Conservation (phyloP, 148 eudicot species). For the Nyssa sinensis region DNA sequence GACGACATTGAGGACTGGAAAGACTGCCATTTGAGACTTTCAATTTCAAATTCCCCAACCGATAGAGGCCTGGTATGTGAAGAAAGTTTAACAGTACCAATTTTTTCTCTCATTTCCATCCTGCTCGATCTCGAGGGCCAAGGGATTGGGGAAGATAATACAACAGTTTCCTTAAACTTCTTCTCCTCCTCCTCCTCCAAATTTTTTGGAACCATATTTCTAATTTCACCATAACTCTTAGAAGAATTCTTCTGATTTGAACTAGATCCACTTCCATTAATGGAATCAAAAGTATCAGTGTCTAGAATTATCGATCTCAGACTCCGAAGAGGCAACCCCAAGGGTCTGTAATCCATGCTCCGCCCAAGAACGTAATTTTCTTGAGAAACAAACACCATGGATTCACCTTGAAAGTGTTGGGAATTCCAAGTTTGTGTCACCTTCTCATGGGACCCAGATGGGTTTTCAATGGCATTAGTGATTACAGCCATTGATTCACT, state of each 20-base stretch:
- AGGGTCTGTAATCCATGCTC: conserved; percentile 29
- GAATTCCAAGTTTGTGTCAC: conserved; percentile 27
- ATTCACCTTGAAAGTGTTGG: conserved; percentile 31
- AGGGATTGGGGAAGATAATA: conserved; percentile 28
- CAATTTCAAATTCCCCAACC: conserved; percentile 34
- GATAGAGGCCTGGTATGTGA: conserved; percentile 28
- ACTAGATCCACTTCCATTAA: conserved; percentile 29
- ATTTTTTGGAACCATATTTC: conserved; percentile 30
- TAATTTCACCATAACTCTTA: conserved; percentile 20
- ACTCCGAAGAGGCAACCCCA: conserved; percentile 75
- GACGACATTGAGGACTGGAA: conserved; percentile 30
- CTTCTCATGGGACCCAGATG: conserved; percentile 8
- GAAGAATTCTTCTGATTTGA: conserved; percentile 14
- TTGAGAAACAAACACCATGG: conserved; percentile 34
- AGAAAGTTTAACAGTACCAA: conserved; percentile 15
- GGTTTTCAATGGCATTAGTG: no score
- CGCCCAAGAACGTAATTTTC: conserved; percentile 17
- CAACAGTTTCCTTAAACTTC: conserved; percentile 45
- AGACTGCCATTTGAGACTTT: conserved; percentile 30
- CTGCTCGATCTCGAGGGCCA: conserved; percentile 41
- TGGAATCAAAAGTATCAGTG: conserved; percentile 32
- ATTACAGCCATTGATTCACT: not conserved
- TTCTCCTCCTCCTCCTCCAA: no score
- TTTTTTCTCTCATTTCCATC: conserved; percentile 28
- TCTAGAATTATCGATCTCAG: conserved; percentile 52